A percentile compares a stretch with the other conserved stretches of the same genome.
Conservation (phyloP, 2,329 filamentous ascomycete species). For the Fusarium sacchari region DNA sequence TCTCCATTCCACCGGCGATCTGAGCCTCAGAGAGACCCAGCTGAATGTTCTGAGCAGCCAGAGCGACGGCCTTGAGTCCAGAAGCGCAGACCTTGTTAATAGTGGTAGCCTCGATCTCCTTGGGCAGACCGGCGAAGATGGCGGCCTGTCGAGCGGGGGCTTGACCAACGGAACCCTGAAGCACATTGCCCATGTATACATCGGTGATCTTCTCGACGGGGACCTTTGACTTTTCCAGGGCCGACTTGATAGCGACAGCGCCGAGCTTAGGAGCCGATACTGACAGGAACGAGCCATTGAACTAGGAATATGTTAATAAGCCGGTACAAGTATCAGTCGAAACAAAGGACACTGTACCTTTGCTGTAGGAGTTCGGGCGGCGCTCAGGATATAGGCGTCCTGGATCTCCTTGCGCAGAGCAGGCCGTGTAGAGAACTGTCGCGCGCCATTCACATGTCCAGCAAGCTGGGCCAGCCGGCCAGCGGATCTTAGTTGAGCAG, state of each 20-base stretch:
- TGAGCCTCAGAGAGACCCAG: slow-evolving; percentile 88
- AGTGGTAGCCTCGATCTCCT: slow-evolving; percentile 86
- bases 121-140: slow-evolving; percentile 85
- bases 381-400: slow-evolving; percentile 94
- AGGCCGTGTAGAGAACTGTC: slow-evolving; percentile 59
- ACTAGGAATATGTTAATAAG: slow-evolving; percentile 61
- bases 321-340: background rate
- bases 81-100: slow-evolving; percentile 99
- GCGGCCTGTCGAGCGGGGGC: slow-evolving; percentile 90
- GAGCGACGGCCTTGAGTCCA: slow-evolving; percentile 88
- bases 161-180: slow-evolving; percentile 86
- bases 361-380: slow-evolving; percentile 86
- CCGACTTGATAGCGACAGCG: slow-evolving; percentile 90
- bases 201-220: slow-evolving; percentile 84
- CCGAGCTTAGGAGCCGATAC: slow-evolving; percentile 89
- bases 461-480: slow-evolving; percentile 50
- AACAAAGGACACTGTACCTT: slow-evolving; percentile 66
- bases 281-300: slow-evolving; percentile 89
- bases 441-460: slow-evolving; percentile 53
- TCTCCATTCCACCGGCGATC: slow-evolving; percentile 97
- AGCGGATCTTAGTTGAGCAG: slow-evolving; percentile 48
- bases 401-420: slow-evolving; percentile 74
- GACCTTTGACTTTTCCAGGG: slow-evolving; percentile 85
- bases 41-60: slow-evolving; percentile 95
- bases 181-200: slow-evolving; percentile 97